A percentile compares a stretch with the other conserved stretches of the same genome.
Conservation (phyloP, 306 rosid species). For the Quercus engelmannii region DNA sequence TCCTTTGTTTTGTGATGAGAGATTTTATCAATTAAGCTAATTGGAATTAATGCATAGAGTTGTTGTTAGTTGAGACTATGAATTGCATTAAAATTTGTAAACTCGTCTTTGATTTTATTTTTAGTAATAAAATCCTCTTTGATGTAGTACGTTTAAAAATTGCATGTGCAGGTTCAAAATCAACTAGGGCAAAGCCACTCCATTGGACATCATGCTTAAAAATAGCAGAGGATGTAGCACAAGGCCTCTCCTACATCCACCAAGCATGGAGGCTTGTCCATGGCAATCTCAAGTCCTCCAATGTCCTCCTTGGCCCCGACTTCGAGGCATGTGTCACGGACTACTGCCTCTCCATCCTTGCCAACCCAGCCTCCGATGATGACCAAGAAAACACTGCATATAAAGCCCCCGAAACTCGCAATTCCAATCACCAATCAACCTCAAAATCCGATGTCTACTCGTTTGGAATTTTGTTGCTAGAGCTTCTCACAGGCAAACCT, state of each 20-base stretch:
- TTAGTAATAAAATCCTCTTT: background rate
- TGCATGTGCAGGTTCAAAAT: constrained; percentile 56
- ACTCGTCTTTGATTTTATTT: no score
- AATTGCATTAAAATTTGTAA: no score
- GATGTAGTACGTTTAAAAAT: background rate
- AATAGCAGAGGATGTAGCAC: constrained; percentile 93
- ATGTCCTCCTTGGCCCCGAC: constrained; percentile 80
- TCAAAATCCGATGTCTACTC: constrained; percentile 73
- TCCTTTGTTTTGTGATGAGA: no score
- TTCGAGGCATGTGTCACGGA: constrained; percentile 84
- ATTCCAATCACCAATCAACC: constrained; percentile 34
- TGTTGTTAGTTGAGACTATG: no score
- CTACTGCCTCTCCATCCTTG: constrained; percentile 67
- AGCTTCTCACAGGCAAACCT: constrained; percentile 72
- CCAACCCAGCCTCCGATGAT: constrained; percentile 28
- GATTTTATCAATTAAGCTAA: no score
- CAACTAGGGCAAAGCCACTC: constrained; percentile 77
- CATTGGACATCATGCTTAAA: constrained; percentile 97
- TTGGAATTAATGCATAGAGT: no score
- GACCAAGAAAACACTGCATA: constrained; percentile 45
- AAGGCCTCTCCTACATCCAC: constrained; percentile 89
- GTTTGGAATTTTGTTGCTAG: constrained; percentile 66
- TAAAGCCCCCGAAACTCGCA: constrained; percentile 73
- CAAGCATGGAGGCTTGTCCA: constrained; percentile 96
- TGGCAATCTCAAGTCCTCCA: constrained; percentile 84